Evolutionary conservation across 768 basidiomycete species (phyloP), one percentile per base, ranked within the genome.

Genomic region (Pisolithus tinctorius): DNA sequence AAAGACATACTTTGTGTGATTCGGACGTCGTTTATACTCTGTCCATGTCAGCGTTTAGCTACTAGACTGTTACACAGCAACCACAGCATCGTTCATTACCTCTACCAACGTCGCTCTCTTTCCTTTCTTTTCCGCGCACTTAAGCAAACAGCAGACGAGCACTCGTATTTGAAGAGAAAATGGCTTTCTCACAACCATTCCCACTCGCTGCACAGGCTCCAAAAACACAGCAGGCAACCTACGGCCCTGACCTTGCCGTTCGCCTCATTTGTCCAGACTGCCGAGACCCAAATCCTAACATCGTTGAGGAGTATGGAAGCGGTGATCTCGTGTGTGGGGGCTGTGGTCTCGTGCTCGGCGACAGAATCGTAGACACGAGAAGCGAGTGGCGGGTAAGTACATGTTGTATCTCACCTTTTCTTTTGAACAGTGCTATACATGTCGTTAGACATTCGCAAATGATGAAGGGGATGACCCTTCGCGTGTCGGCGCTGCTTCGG

Each of bases 401-500:
- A 6, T 53, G 48, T 54, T 29, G 37, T 44, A n/a, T 49, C 54
- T 57, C 57, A 30, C 40, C 53, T 47, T 36, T 45, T 47, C 51
- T 41, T 26, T 52, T 20, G 20, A 43, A 25, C 51, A 42, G 53
- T 38, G 39, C 57, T 63, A 62, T 59, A 66, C 53, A 55, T 63
- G 50, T 61, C 41, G 13, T n/a, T 74, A 97, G 89, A 98, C 96
- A 55, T 99, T 99, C 70, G 96, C 96, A 58, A 96, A 98, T 66
- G 95, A 97, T 62, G 96, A 99, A 75, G 94, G 95, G 55, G 95
- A 97, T 67, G 96, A 99, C 68, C 96, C 96, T 56, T 98, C 96
- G 58, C 96, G 96, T 87, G 96, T 99, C 60, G 96, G 96, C 73
- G 93, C 92, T 49, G 93, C 93, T 41, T 82, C 86, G 17, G 93